phyloP scores from a whole-genome alignment of 208 protist species.

The Trypanosoma melophagium region DNA sequence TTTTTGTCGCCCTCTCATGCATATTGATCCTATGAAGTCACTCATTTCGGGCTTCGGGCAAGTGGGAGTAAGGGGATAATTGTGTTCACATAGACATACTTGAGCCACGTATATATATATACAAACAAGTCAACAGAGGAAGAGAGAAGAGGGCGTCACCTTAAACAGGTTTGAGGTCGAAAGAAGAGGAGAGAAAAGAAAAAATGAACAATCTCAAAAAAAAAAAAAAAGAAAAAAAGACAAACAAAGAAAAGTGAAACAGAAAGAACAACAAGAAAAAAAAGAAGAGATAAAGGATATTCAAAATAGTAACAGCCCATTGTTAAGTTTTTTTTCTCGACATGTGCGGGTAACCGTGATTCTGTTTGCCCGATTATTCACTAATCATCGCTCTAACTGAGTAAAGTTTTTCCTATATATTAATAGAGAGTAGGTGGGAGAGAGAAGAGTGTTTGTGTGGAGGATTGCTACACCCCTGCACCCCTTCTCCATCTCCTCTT shows the following conservation, averaged over 20 bases:
- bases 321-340: too few species aligned
- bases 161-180: neutral
- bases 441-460: conserved; percentile 1
- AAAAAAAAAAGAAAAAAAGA: neutral
- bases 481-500: neutral
- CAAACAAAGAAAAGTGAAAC: neutral
- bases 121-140: neutral
- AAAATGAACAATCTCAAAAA: neutral
- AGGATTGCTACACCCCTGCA: neutral
- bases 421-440: neutral
- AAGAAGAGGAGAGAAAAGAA: neutral
- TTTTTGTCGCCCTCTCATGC: too few species aligned
- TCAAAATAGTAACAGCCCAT: neutral
- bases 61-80: too few species aligned
- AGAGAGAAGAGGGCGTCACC: neutral
- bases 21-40: too few species aligned
- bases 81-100: too few species aligned
- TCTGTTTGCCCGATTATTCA: too few species aligned
- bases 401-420: too few species aligned
- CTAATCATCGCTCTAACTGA: too few species aligned
- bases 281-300: neutral
- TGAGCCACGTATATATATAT: neutral
- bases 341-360: too few species aligned
- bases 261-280: conserved; percentile 13
- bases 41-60: too few species aligned